Base-by-base conservation (phyloP, 1,284 basidiomycete genomes). In the Sporisorium graminicola region DNA sequence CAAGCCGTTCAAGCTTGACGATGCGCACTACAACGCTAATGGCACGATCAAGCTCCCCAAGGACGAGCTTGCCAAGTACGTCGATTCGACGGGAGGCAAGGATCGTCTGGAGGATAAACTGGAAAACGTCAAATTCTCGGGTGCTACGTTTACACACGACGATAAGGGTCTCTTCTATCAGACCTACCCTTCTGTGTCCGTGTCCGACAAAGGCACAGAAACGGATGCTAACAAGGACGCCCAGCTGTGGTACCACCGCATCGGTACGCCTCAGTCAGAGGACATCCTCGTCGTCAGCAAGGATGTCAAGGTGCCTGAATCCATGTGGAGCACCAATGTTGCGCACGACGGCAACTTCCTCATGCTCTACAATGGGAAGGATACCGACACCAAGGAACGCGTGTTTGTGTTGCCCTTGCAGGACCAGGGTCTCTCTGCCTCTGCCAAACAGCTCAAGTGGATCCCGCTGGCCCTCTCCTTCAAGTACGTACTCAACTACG, bases 141-240 rank as follows among this genome's bases (percentile, higher is more conserved):
- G 68, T 22, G 72, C 76, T 24, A 43, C 65, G 5, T 85, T 82
- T 71, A 79, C 78, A 10, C 78, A 83, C 52, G 84, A 85, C 60
- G 80, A 82, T 71, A 57, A 70, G 46, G 84, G 84, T 42, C 57
- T 85, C 56, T 84, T 85, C 60, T 85, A 85, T 72, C 82, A 83
- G 63, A 71, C 69, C 27, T 84, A 67, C 64, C 83, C 83, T 18
- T 69, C 78, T 0, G 71, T 60, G 16, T 61, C 40, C n/a, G 78
- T 75, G n/a, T 53, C 54, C 20, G 82, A 83, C 77, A 73, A 78
- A 44, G 84, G 84, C 20, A 83, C 82, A 13, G 82, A 84, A 59
- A 85, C 82, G 31, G 82, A 83, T 42, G 79, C 76, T 56, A 83
- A 78, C 66, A 77, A 79, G 46, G 79, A 85, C 42, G 84, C 84